Conservation (phyloP, 2,329 filamentous ascomycete genomes). For the Bipolaris victoriae region DNA sequence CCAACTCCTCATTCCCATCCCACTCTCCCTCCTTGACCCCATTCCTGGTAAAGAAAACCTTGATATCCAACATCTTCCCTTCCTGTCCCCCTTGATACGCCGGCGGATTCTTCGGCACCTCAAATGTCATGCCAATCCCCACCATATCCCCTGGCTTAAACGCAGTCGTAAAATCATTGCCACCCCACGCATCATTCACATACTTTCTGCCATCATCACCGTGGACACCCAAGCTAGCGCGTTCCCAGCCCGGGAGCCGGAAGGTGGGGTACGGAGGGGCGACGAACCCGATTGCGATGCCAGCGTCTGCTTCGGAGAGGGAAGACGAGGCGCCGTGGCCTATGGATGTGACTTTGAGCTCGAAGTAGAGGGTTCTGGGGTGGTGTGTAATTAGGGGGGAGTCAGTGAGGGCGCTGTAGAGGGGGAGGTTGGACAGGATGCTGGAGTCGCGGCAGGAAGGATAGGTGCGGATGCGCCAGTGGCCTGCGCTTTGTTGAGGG, state of each 20-base stretch:
- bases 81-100: constrained; percentile 37
- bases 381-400: constrained; percentile 62
- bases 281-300: constrained; percentile 71
- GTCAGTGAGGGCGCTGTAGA: constrained; percentile 66
- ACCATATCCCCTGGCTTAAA: constrained; percentile 71
- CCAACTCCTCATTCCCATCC: constrained; percentile 77
- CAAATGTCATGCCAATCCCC: constrained; percentile 73
- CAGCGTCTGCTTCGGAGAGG: constrained; percentile 54
- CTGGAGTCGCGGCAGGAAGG: constrained; percentile 62
- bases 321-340: constrained; percentile 37
- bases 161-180: constrained; percentile 68
- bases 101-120: constrained; percentile 47
- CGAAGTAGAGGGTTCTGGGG: constrained; percentile 72
- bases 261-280: constrained; percentile 79
- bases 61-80: constrained; percentile 53
- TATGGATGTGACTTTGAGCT: constrained; percentile 63
- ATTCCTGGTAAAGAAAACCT: constrained; percentile 74
- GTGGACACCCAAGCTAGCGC: constrained; percentile 76
- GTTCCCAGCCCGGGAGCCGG: constrained; percentile 81
- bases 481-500: constrained; percentile 53
- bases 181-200: constrained; percentile 76
- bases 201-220: constrained; percentile 79
- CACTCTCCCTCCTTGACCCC: constrained; percentile 67
- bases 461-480: constrained; percentile 54
- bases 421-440: constrained; percentile 70